A percentile compares a stretch with the other conserved stretches of the same genome.
These are phyloP conservation scores for Eragrostis tef DNA, from an alignment of 202 grass and related monocot genomes.

Conservation along the genomic window DNA sequence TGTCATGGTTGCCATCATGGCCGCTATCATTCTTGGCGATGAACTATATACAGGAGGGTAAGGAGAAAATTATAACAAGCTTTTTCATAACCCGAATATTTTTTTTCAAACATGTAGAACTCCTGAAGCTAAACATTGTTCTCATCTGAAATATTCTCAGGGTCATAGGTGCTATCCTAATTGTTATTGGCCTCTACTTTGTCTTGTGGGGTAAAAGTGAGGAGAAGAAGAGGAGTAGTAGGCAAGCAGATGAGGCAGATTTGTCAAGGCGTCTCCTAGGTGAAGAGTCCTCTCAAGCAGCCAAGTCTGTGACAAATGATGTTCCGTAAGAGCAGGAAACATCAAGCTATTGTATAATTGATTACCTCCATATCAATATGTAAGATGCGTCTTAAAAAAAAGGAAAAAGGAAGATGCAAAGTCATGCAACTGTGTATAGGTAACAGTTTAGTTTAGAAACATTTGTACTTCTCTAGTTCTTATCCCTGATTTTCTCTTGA, in stretches of 20 bases:
- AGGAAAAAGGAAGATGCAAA: neutral
- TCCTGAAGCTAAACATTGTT: neutral
- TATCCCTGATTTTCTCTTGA: neutral
- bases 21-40: slow-evolving; percentile 59
- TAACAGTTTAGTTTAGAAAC: neutral
- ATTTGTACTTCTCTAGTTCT: neutral
- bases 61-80: neutral
- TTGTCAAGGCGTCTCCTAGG: slow-evolving; percentile 53
- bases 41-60: slow-evolving; percentile 76
- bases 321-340: slow-evolving; percentile 9
- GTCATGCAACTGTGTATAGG: slow-evolving; percentile 14
- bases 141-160: slow-evolving; percentile 37
- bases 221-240: slow-evolving; percentile 54
- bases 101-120: neutral
- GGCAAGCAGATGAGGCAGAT: slow-evolving; percentile 40
- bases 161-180: slow-evolving; percentile 68
- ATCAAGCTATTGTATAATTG: neutral
- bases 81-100: neutral
- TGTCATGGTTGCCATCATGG: slow-evolving; percentile 62
- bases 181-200: slow-evolving; percentile 73
- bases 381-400: neutral
- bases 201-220: slow-evolving; percentile 71
- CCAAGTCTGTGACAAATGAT: slow-evolving; percentile 24
- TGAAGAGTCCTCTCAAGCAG: slow-evolving; percentile 41
- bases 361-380: neutral